These are phyloP conservation scores for Lolium perenne DNA, from an alignment of 176 grass and related monocot species.

Conservation along the genomic window DNA sequence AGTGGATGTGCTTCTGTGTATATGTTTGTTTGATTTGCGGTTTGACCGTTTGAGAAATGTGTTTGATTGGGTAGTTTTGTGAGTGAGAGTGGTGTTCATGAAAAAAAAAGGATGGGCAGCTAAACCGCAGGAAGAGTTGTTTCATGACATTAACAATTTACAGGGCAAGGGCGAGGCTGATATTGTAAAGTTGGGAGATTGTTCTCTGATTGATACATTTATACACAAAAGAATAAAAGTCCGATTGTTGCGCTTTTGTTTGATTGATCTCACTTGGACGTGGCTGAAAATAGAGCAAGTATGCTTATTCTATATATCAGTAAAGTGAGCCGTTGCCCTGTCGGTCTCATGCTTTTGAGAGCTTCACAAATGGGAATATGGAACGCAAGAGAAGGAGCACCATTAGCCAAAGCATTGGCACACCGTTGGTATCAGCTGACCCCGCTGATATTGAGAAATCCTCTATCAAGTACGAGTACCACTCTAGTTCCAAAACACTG, in stretches of 20 bases:
- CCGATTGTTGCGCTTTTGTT: constrained; percentile 16
- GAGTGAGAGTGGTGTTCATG: constrained; percentile 2
- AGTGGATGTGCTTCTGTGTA: constrained; percentile 10
- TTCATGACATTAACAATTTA: constrained; percentile 12
- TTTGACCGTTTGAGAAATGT: constrained; percentile 12
- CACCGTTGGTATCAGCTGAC: not conserved
- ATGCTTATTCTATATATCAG: not conserved
- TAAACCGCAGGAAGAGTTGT: not conserved
- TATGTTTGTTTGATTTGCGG: constrained; percentile 20
- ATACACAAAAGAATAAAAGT: not conserved
- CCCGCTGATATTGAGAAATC: not conserved
- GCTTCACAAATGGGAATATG: constrained; percentile 27
- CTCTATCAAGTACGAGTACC: not conserved
- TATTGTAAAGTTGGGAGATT: constrained; percentile 31
- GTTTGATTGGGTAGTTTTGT: constrained; percentile 14
- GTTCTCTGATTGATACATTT: not conserved
- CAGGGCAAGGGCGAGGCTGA: not conserved
- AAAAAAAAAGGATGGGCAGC: not conserved
- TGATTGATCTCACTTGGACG: not conserved
- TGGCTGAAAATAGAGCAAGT: constrained; percentile 8
- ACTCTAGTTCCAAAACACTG: not conserved
- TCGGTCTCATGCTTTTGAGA: constrained; percentile 35
- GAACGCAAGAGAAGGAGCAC: not conserved
- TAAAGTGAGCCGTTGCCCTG: constrained; percentile 37
- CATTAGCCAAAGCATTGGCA: not conserved